Evolutionary conservation across 306 rosid genomes (phyloP), one percentile per base, ranked within the genome.

Genomic region (Castanea crenata): DNA sequence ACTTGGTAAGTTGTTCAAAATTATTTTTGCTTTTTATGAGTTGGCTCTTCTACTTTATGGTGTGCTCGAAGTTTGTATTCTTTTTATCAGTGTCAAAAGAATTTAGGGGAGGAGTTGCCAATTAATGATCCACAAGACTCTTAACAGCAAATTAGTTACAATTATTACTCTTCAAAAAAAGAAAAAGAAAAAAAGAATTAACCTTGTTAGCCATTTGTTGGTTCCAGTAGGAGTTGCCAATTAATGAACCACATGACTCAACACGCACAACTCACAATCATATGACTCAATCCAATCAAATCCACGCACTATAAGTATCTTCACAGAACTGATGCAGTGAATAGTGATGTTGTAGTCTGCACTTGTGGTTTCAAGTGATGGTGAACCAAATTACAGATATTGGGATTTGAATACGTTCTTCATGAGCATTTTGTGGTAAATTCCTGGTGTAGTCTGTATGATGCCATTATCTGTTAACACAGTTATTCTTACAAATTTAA

Each of bases 1-100:
- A 84, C 77, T 82, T 96, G 99, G 99, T 96, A 74, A 75, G 87
- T 81, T 74, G 6, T 55, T 76, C 9, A 35, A 7, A 18, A 69
- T 21, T 64, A 14, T 54, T 19, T 19, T 75, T 7, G 18, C 20
- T 6, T 46, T 55, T 65, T 25, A 5, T 20, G 9, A 44, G 14
- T 41, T 56, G 72, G 20, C 38, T 34, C 29, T 68, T 35, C 10
- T 18, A 35, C 52, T 19, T 61, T n/a, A 4, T 19, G 72, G 6
- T 29, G 69, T 15, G 69, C 69, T 27, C 15, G 69, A 27, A 25
- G 27, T 27, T 13, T 59, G 65, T 59, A 23, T 59, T 16, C 15
- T 68, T 68, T 19, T 35, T 67, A 18, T 67, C 1, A 10, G 27
- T 16, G 10, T 32, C 71, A 31, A 32, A 31, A 3, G 71, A 65